Percentiles rank a stretch among this genome's conserved stretches.
phyloP scores from a whole-genome alignment of 2,329 filamentous ascomycete genomes.

The Penicillium griseofulvum region DNA sequence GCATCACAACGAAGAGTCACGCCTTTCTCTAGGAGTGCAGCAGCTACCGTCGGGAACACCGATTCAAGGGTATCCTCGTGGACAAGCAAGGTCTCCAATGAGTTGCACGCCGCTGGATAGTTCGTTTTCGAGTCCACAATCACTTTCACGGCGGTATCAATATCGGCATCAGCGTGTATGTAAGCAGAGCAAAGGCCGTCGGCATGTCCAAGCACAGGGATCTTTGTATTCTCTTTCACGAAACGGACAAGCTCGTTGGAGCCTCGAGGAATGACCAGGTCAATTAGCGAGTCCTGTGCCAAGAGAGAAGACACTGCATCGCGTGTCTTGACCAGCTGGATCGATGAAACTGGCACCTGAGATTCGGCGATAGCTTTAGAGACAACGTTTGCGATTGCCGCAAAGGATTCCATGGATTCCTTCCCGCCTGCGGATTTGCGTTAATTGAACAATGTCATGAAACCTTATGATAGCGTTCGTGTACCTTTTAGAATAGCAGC shows the following conservation, averaged over 20 bases:
- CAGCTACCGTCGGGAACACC: conserved; percentile 69
- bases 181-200: conserved; percentile 90
- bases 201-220: conserved; percentile 93
- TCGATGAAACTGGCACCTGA: conserved; percentile 75
- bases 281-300: conserved; percentile 79
- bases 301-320: conserved; percentile 89
- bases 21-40: conserved; percentile 70
- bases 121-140: conserved; percentile 89
- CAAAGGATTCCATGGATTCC: conserved; percentile 92
- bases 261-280: conserved; percentile 90
- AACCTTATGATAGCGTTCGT: neutral
- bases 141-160: conserved; percentile 68
- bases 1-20: conserved; percentile 81
- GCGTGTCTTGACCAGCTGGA: conserved; percentile 91
- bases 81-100: conserved; percentile 86
- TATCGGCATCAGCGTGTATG: conserved; percentile 74
- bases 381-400: conserved; percentile 83
- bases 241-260: conserved; percentile 86
- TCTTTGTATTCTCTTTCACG: conserved; percentile 87
- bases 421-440: conserved; percentile 67
- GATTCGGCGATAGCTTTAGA: conserved; percentile 71
- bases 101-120: conserved; percentile 95
- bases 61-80: conserved; percentile 67
- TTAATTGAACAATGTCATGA: conserved; percentile 8
- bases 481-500: conserved; percentile 88